These are phyloP conservation scores for Hypocrella siamensis DNA, from an alignment of 2,329 filamentous ascomycete species.

Conservation along the genomic window DNA sequence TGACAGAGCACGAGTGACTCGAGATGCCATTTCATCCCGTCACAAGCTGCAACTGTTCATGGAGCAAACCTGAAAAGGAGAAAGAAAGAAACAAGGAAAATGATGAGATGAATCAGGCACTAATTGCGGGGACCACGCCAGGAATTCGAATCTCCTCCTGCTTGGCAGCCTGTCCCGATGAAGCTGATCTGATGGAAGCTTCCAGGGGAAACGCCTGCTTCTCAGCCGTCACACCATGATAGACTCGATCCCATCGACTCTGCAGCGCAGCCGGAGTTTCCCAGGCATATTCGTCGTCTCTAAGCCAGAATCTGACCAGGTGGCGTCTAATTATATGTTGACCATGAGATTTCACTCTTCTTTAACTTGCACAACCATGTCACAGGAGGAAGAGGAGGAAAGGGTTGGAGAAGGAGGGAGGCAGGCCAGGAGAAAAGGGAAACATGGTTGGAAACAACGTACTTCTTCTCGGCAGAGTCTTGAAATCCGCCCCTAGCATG, in stretches of 20 bases:
- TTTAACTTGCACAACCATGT: background rate
- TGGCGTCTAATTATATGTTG: constrained; percentile 21
- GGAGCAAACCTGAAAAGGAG: background rate
- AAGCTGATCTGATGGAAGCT: constrained; percentile 13
- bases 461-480: constrained; percentile 27
- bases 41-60: background rate
- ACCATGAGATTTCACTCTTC: background rate
- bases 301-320: constrained; percentile 32
- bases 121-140: background rate
- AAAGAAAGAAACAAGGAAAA: background rate
- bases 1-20: background rate
- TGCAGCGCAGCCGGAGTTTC: constrained; percentile 25
- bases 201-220: constrained; percentile 40
- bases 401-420: background rate
- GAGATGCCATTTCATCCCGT: too few relatives aligned
- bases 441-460: constrained; percentile 9
- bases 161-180: background rate
- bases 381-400: background rate
- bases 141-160: background rate
- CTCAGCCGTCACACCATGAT: constrained; percentile 32
- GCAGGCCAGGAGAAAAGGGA: background rate
- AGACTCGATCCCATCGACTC: constrained; percentile 36
- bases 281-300: constrained; percentile 33
- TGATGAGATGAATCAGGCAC: background rate
- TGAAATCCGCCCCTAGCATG: constrained; percentile 35